Base-by-base conservation (phyloP, 176 grass and related monocot genomes). In the Saccharum officinarum region DNA sequence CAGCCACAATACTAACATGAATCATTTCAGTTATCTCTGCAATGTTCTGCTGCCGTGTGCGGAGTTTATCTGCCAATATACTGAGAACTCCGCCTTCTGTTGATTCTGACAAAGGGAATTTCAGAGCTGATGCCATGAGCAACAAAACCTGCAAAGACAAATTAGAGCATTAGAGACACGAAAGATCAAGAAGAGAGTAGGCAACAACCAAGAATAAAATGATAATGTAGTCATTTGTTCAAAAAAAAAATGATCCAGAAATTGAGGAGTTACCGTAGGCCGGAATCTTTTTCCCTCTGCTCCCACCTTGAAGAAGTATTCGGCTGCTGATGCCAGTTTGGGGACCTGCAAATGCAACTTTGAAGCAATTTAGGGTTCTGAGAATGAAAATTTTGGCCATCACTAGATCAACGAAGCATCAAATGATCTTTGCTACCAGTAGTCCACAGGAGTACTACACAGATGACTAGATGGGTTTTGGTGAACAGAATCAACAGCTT, bases 11-110 rank as follows among this genome's bases (percentile, higher is more conserved):
- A 92, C 91, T 84, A 64, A 98, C 97, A 94, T 98, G 97, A 84
- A 98, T 98, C 97, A 98, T 98, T 94, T 98, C 97, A 78, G 91
- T 94, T 81, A 98, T 98, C 91, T 94, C 94, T 2, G 97, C 97
- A 75, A 98, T 85, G 20, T 83, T 89, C 52, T 94, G 97, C 30
- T 98, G 97, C 20, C 91, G 82, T 36, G 91, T 75, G 37, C 93
- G 91, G 78, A 96, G 83, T 64, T 88, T 92, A 75, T 87, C 78
- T 28, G 90, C 85, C 79, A 94, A 80, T 45, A 84, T 88, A 81
- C 69, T 92, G 63, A 94, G 89, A 84, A 94, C 87, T 80, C 87
- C 90, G 6, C 65, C 80, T 44, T 90, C 85, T 82, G 85, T 18
- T 52, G 85, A 75, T 75, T 92, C 89, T 84, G 83, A 37, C 49